A percentile compares a stretch with the other conserved stretches of the same genome.
Conservation (phyloP, 164 flowering plant genomes). For the Saururus chinensis region DNA sequence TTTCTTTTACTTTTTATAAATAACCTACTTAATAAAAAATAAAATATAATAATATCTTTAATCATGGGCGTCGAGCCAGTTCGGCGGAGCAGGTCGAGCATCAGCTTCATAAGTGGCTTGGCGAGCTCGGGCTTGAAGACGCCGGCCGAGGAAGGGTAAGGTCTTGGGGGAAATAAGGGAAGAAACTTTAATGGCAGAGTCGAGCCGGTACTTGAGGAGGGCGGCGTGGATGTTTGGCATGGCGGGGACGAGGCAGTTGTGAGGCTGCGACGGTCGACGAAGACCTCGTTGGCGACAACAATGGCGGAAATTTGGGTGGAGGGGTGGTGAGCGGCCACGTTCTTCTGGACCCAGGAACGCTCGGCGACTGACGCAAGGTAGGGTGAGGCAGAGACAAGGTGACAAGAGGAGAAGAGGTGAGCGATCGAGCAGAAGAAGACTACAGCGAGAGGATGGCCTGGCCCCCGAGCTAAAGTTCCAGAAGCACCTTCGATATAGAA, state of each 20-base stretch:
- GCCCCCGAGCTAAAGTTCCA: too few relatives aligned
- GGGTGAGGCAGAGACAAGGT: too few relatives aligned
- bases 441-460: too few relatives aligned
- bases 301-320: constrained; percentile 58
- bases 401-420: too few relatives aligned
- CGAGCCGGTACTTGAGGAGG: constrained; percentile 30
- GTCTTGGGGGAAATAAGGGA: constrained; percentile 64
- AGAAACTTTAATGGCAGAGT: constrained; percentile 44
- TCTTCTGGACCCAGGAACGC: constrained; percentile 51
- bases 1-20: too few relatives aligned
- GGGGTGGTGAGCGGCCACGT: constrained; percentile 51
- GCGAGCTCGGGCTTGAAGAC: constrained; percentile 44
- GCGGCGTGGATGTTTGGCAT: constrained; percentile 63
- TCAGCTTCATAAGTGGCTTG: constrained; percentile 61
- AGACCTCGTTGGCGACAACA: constrained; percentile 89
- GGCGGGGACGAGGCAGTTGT: constrained; percentile 62
- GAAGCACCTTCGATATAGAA: too few relatives aligned
- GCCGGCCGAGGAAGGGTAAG: constrained; percentile 84
- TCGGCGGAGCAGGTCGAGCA: constrained; percentile 48
- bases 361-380: constrained; percentile 62
- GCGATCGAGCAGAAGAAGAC: too few relatives aligned
- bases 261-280: constrained; percentile 57
- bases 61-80: constrained; percentile 67
- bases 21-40: too few relatives aligned
- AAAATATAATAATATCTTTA: too few relatives aligned